Conservation (phyloP, 768 basidiomycete species). For the Amanita molliuscula region DNA sequence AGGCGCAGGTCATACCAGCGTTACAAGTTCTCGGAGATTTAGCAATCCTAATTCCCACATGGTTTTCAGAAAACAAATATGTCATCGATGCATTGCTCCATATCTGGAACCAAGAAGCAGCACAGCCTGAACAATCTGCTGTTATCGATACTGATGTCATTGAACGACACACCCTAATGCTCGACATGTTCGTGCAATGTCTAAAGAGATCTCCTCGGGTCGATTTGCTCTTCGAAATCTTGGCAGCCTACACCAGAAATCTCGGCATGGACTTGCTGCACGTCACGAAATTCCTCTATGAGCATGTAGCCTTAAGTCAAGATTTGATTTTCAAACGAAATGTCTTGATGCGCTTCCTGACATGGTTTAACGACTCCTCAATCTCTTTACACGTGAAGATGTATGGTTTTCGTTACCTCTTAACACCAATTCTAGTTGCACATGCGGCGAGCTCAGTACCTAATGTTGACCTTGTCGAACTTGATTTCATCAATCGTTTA, state of each 20-base stretch:
- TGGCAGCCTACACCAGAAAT: conserved; percentile 69
- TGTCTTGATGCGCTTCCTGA: conserved; percentile 74
- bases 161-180: conserved; percentile 53
- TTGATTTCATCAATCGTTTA: conserved; percentile 58
- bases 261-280: conserved; percentile 74
- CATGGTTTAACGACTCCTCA: conserved; percentile 64
- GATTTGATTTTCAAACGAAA: conserved; percentile 69
- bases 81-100: conserved; percentile 63
- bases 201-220: conserved; percentile 66
- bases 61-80: conserved; percentile 59
- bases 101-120: conserved; percentile 56
- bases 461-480: conserved; percentile 57
- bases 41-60: conserved; percentile 49
- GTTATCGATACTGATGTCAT: conserved; percentile 36
- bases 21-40: conserved; percentile 75
- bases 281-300: conserved; percentile 77
- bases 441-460: conserved; percentile 48
- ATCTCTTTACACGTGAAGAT: conserved; percentile 71
- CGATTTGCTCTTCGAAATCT: conserved; percentile 83
- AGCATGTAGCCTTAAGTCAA: conserved; percentile 68
- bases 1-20: conserved; percentile 52
- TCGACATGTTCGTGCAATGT: conserved; percentile 69
- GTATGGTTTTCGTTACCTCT: conserved; percentile 66
- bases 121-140: conserved; percentile 32
- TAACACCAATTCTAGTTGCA: conserved; percentile 80